phyloP scores from a whole-genome alignment of 352 stramenopile genomes.

The Halophytophthora polymorphica region DNA sequence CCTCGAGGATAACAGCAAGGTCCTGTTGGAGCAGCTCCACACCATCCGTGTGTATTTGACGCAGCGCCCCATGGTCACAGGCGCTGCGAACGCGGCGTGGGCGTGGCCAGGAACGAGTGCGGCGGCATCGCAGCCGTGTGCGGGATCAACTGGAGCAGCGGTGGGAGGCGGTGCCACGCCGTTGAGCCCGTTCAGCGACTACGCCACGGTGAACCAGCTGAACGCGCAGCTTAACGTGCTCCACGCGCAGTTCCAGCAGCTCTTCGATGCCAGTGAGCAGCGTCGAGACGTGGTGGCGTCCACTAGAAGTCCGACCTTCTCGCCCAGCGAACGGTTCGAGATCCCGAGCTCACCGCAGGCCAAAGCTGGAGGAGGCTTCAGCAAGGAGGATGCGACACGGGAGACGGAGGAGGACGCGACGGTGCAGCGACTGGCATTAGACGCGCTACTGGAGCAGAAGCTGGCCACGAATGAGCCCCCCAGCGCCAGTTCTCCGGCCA shows the following conservation, averaged over 20 bases:
- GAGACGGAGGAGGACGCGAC: conserved; percentile 15
- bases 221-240: conserved; percentile 49
- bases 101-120: conserved; percentile 3
- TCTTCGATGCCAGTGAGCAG: conserved; percentile 42
- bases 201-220: conserved; percentile 37
- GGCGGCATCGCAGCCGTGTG: conserved; percentile 1
- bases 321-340: conserved; percentile 40
- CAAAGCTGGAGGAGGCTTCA: conserved; percentile 5
- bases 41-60: conserved; percentile 58
- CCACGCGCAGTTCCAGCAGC: conserved; percentile 56
- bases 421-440: conserved; percentile 25
- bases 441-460: conserved; percentile 31
- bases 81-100: conserved; percentile 7
- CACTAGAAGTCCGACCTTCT: conserved; percentile 12
- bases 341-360: conserved; percentile 25
- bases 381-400: conserved; percentile 12
- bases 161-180: conserved; percentile 3
- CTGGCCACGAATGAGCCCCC: conserved; percentile 1
- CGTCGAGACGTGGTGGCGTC: conserved; percentile 2
- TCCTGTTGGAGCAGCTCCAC: conserved; percentile 52
- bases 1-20: conserved; percentile 61
- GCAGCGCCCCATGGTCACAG: conserved; percentile 30
- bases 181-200: conserved; percentile 24
- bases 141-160: not conserved
- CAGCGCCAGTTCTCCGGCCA: not conserved